Evolutionary conservation across 2,329 filamentous ascomycete genomes (phyloP), one percentile per base, ranked within the genome.

Genomic region (Ophiostoma piceae): DNA sequence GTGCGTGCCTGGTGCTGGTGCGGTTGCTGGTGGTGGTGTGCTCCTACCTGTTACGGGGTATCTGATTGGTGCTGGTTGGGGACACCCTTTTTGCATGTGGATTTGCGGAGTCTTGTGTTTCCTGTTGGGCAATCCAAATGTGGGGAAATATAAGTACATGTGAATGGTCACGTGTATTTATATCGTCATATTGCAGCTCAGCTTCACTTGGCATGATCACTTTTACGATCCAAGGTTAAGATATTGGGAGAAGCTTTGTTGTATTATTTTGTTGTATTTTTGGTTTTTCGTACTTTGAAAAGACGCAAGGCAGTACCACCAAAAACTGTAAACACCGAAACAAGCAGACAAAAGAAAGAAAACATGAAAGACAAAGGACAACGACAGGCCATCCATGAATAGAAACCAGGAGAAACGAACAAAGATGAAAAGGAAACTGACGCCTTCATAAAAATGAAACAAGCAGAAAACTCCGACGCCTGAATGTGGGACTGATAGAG

Each of bases 61-160:
- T 60, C 66, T 71, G 71, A 68, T 71, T 70, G 68, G 71, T 62
- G 68, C 54, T 67, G 64, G 22, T 64, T 64, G 60, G 57, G 57
- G 32, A 64, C 62, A 65, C 35, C 32, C 32, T 39, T 39, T 57
- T 64, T 64, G 35, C 62, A 65, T 65, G 62, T 65, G 62, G 62
- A 65, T 65, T 65, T 65, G 51, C 51, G 51, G 51, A 29, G 51
- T 57, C 51, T 26, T 26, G 51, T 26, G n/a, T 57, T 57, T 57
- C 51, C 51, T 57, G 51, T 57, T 57, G 51, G 47, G 22, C 51
- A 7, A n/a, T 47, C 43, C 43, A 57, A 57, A 57, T 57, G 62
- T 65, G 62, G 62, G 35, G 62, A 8, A 14, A 12, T n/a, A 14
- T 2, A 9, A 9, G 32, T n/a, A 12, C 62, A 65, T 64, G 32